Conservation (phyloP, 1,139 yeast genomes). For the Kurtzmaniella quercitrusa region DNA sequence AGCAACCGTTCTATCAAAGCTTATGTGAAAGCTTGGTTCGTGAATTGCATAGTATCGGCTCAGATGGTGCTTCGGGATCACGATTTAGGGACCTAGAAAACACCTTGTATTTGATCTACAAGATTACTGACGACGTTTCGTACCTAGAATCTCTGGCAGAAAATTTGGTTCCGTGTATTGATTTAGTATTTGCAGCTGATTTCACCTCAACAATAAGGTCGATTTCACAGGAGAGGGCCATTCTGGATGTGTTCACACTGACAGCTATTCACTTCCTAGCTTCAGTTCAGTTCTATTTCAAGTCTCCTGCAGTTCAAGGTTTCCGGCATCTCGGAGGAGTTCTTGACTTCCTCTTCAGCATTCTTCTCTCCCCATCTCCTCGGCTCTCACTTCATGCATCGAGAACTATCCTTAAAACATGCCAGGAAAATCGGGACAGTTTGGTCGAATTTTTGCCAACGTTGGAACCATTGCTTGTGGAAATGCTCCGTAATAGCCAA, state of each 20-base stretch:
- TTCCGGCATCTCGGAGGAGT: constrained; percentile 37
- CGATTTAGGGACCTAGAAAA: constrained; percentile 52
- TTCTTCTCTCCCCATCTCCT: constrained; percentile 17
- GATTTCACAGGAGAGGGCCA: constrained; percentile 8
- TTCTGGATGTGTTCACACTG: constrained; percentile 1
- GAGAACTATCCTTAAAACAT: constrained; percentile 54
- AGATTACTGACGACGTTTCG: constrained; percentile 47
- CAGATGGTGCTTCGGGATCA: constrained; percentile 6
- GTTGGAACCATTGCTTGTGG: constrained; percentile 48
- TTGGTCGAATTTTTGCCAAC: constrained; percentile 45
- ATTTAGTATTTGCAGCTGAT: constrained; percentile 21
- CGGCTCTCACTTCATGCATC: constrained; percentile 43
- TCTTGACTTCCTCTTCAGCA: constrained; percentile 43
- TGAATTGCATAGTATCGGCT: constrained; percentile 16
- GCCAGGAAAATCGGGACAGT: constrained; percentile 54
- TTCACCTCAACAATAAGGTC: constrained; percentile 17
- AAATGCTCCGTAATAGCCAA: constrained; percentile 43
- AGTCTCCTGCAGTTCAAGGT: constrained; percentile 27
- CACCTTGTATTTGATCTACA: constrained; percentile 58
- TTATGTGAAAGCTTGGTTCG: constrained; percentile 41
- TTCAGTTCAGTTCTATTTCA: constrained; percentile 52
- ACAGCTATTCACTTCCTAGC: constrained; percentile 53
- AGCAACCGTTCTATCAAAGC: constrained; percentile 48
- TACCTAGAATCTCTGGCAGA: constrained; percentile 35
- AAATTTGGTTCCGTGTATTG: constrained; percentile 22